Evolutionary conservation across 306 rosid genomes (phyloP).

Genomic region (Prunus mume): DNA sequence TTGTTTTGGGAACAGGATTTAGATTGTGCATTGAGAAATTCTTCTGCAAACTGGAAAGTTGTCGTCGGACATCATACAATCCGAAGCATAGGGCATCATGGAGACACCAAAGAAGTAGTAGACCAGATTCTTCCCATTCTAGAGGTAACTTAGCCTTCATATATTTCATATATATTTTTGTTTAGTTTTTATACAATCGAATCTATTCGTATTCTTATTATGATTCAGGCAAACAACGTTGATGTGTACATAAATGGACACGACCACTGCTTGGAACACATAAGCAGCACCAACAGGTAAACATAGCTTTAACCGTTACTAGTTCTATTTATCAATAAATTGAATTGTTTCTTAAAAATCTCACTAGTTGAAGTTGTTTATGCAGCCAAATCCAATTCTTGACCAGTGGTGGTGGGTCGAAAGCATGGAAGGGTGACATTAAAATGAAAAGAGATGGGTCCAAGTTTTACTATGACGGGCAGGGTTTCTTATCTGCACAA

Average conservation of each 20-base stretch:
- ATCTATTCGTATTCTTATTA: not conserved
- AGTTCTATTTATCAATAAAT: too few species aligned
- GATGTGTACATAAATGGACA: conserved; percentile 77
- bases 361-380: not conserved
- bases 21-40: conserved; percentile 34
- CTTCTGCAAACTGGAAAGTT: conserved; percentile 72
- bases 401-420: conserved; percentile 81
- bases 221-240: conserved; percentile 53
- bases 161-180: too few species aligned
- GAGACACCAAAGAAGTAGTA: conserved; percentile 56
- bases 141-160: conserved; percentile 35
- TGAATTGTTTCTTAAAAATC: not conserved
- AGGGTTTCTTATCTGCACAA: conserved; percentile 57
- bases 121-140: conserved; percentile 62
- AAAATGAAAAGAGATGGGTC: conserved; percentile 18
- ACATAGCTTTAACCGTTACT: not conserved
- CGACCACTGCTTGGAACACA: conserved; percentile 71
- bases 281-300: conserved; percentile 47
- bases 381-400: conserved; percentile 63
- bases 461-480: conserved; percentile 66
- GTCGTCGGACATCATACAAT: conserved; percentile 79
- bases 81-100: conserved; percentile 59
- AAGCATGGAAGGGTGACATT: conserved; percentile 69
- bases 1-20: conserved; percentile 30
- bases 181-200: too few species aligned